Evolutionary conservation across 2,329 filamentous ascomycete species (phyloP), one percentile per base, ranked within the genome.

Genomic region (Alternaria gaisen): DNA sequence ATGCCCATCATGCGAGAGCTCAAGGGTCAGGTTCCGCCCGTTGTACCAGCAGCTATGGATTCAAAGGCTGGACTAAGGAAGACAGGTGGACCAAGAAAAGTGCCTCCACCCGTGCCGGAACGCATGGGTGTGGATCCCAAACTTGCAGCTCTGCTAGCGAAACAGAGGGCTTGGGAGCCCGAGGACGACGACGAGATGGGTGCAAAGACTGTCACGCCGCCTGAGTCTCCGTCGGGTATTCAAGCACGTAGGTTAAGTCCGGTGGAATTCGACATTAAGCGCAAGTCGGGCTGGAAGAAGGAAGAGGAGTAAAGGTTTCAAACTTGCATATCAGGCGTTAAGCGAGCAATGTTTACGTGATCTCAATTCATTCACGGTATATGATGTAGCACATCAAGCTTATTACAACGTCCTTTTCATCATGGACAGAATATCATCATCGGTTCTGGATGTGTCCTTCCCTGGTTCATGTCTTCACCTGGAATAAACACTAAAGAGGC

Each of bases 251-350:
- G 50, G 32, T 40, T 62, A 34, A 54, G 42, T 16, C 50, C 53
- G 26, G 28, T 30, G 3, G 44, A 63, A 20, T 58, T 63, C 41
- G 60, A 65, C 11, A 57, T n/a, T 10, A 56, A 65, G 41, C 50
- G 63, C 16, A 63, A 56, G 43, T 52, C 38, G 32, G 64, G 62
- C 11, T 66, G 61, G 61, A 65, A 58, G 53, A 63, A 65, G 28
- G 50, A 41, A 11, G 46, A 56, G 16, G 56, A 56, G 6, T 53
- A 12, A 52, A 16, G 44, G 26, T 8, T 10, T 8, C 14, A 30
- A 3, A 26, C 12, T 28, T 47, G 46, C 46, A 52, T 52, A 26
- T 20, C 3, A 28, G 50, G 50, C 34, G 46, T 50, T 36, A 32
- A 50, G 30, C 14, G 56, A 59, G 40, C n/a, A 30, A 46, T 14